Conservation (phyloP, 768 basidiomycete genomes). For the Lentinula aciculospora region DNA sequence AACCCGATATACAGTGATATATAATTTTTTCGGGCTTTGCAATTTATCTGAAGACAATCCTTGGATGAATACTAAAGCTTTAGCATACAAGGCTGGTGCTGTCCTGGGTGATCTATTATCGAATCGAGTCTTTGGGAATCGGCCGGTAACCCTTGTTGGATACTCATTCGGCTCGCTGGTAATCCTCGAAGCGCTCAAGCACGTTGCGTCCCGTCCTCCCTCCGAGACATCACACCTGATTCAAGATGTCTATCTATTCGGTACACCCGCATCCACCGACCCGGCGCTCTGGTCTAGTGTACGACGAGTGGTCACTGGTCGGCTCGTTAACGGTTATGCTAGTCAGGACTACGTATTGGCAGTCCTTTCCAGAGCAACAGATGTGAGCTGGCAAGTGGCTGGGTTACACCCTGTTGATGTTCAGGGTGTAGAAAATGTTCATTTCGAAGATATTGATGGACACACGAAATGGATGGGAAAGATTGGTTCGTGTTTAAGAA, state of each 20-base stretch:
- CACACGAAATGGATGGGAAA: constrained; percentile 45
- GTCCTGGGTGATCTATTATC: constrained; percentile 47
- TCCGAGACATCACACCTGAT: constrained; percentile 40
- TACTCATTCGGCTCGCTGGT: constrained; percentile 54
- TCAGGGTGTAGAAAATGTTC: constrained; percentile 47
- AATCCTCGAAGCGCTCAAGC: constrained; percentile 48
- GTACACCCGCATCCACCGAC: constrained; percentile 40
- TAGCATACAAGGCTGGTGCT: constrained; percentile 45
- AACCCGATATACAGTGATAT: too few relatives aligned
- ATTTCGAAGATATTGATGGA: constrained; percentile 40
- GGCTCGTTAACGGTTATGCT: constrained; percentile 51
- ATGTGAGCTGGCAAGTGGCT: constrained; percentile 43
- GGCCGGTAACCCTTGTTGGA: constrained; percentile 50
- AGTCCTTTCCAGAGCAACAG: constrained; percentile 41
- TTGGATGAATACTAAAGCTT: constrained; percentile 51
- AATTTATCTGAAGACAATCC: constrained; percentile 48
- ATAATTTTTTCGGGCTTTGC: too few relatives aligned
- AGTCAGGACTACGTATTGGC: constrained; percentile 49
- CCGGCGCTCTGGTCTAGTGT: constrained; percentile 36
- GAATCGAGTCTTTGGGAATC: constrained; percentile 45
- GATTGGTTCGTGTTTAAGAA: constrained; percentile 39
- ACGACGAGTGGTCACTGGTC: constrained; percentile 42
- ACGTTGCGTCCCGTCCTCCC: constrained; percentile 39
- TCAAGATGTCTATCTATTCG: constrained; percentile 52
- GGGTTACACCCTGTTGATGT: constrained; percentile 43